phyloP scores from a whole-genome alignment of 2,329 filamentous ascomycete genomes.

The Penicillium brasilianum region DNA sequence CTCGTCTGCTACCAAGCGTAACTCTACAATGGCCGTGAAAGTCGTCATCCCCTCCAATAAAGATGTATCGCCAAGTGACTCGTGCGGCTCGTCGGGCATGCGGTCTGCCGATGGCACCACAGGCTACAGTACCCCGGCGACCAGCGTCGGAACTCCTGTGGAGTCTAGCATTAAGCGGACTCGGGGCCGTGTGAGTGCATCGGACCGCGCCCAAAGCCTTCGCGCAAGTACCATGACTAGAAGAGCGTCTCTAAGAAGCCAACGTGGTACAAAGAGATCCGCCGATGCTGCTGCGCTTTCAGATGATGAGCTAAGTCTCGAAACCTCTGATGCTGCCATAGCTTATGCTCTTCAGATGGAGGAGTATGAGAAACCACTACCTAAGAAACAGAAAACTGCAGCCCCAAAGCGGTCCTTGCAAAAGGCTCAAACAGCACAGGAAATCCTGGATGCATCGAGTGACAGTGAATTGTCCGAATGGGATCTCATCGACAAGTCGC shows the following conservation, averaged over 20 bases:
- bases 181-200: constrained; percentile 48
- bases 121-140: constrained; percentile 66
- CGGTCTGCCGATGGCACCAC: constrained; percentile 51
- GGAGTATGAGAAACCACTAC: constrained; percentile 50
- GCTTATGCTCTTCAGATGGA: constrained; percentile 63
- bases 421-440: not conserved
- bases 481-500: not conserved
- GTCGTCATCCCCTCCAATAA: constrained; percentile 41
- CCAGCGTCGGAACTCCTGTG: constrained; percentile 63
- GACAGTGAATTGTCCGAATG: constrained; percentile 10
- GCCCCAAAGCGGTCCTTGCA: constrained; percentile 22
- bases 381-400: constrained; percentile 44
- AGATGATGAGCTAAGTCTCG: constrained; percentile 38
- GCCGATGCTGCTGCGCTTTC: constrained; percentile 50
- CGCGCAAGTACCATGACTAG: constrained; percentile 55
- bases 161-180: constrained; percentile 43
- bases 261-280: constrained; percentile 50
- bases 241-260: constrained; percentile 26
- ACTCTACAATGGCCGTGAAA: constrained; percentile 19
- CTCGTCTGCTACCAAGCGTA: not conserved
- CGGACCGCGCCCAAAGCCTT: constrained; percentile 53
- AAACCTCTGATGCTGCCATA: constrained; percentile 56
- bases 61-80: constrained; percentile 27
- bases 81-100: constrained; percentile 47
- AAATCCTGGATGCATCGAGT: not conserved